These are phyloP conservation scores for Ogataea siamensis DNA, from an alignment of 805 yeast genomes.

Conservation along the genomic window DNA sequence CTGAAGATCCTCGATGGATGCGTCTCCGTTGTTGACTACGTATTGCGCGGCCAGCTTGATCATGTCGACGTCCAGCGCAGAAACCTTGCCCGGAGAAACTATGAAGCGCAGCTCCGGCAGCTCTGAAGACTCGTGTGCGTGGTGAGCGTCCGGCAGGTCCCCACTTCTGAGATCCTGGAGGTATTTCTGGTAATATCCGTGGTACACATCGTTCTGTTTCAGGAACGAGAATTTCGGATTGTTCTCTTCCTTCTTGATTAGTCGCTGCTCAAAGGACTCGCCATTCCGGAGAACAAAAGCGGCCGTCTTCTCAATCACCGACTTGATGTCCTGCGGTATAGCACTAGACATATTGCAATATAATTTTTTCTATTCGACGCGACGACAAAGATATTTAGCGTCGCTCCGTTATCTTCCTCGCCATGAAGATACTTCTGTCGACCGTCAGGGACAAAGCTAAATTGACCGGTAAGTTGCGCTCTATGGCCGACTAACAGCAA, in stretches of 20 bases:
- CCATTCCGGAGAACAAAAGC: constrained; percentile 72
- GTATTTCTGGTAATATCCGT: constrained; percentile 55
- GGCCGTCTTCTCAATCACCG: constrained; percentile 68
- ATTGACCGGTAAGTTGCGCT: constrained; percentile 20
- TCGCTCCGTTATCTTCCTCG: constrained; percentile 13
- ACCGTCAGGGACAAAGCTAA: constrained; percentile 22
- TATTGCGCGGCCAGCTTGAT: constrained; percentile 71
- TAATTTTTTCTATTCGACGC: constrained; percentile 5
- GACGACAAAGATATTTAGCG: constrained; percentile 5
- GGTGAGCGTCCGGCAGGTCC: constrained; percentile 3
- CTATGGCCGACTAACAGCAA: constrained; percentile 6
- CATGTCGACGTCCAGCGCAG: constrained; percentile 62
- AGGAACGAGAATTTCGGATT: constrained; percentile 66
- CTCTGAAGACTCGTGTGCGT: constrained; percentile 2
- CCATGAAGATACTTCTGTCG: constrained; percentile 23
- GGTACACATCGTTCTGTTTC: constrained; percentile 48
- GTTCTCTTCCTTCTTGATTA: constrained; percentile 44
- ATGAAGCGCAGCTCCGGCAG: constrained; percentile 27
- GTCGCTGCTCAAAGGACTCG: constrained; percentile 55
- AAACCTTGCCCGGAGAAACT: constrained; percentile 39
- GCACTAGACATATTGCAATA: constrained; percentile 1
- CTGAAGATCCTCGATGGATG: constrained; percentile 39
- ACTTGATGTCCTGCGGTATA: constrained; percentile 37
- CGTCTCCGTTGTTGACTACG: constrained; percentile 58
- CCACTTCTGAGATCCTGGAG: constrained; percentile 36